These are phyloP conservation scores for Pestalotiopsis sp. DNA, from an alignment of 2,329 filamentous ascomycete species.

Conservation along the genomic window DNA sequence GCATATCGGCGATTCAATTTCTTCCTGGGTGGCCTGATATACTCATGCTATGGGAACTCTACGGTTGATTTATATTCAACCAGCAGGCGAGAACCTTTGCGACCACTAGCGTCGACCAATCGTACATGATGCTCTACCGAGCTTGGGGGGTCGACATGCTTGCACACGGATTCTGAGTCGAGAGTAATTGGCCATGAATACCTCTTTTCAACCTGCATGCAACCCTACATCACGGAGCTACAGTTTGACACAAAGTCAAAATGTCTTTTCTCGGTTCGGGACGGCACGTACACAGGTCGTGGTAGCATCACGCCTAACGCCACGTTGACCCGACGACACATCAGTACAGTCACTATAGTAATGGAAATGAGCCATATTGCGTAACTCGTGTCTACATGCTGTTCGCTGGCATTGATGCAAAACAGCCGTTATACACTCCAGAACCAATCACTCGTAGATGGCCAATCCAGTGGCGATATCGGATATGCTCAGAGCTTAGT, in stretches of 20 bases:
- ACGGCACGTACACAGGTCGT: not conserved
- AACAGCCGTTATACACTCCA: too few species aligned
- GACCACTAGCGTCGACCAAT: not conserved
- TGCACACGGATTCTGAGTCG: not conserved
- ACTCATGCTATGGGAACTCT: not conserved
- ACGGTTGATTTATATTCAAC: not conserved
- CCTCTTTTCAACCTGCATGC: not conserved
- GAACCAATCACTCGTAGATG: too few species aligned
- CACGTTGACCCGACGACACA: not conserved
- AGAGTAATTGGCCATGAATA: not conserved
- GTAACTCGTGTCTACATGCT: too few species aligned
- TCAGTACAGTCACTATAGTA: not conserved
- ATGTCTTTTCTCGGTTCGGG: not conserved
- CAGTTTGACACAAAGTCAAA: not conserved
- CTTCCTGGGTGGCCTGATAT: not conserved
- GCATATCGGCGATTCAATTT: not conserved
- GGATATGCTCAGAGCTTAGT: not conserved
- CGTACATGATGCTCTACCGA: not conserved
- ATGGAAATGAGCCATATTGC: not conserved
- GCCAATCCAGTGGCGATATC: too few species aligned
- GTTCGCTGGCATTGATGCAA: too few species aligned
- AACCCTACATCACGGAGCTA: not conserved
- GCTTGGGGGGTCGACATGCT: not conserved
- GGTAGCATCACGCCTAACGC: not conserved
- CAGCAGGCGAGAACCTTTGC: not conserved